phyloP scores from a whole-genome alignment of 306 rosid species.

The Sechiopsis laciniata region DNA sequence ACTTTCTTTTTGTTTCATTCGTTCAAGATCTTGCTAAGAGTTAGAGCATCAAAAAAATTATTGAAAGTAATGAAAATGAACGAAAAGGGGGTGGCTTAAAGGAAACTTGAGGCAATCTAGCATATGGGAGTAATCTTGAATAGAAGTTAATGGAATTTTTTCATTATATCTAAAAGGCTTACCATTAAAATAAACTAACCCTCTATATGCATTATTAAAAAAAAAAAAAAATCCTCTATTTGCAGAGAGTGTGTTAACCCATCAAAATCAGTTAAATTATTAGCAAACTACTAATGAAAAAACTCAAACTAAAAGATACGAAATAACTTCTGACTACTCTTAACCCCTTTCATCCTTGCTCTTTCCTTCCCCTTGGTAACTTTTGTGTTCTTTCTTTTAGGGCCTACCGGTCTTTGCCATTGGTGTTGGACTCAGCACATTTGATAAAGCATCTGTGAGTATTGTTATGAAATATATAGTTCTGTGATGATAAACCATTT shows the following conservation, averaged over 20 bases:
- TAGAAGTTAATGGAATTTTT: background rate
- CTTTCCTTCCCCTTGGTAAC: background rate
- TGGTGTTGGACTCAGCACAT: constrained; percentile 84
- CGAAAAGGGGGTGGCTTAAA: background rate
- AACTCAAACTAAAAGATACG: background rate
- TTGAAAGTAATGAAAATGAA: background rate
- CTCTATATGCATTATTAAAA: background rate
- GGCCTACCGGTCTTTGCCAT: constrained; percentile 86
- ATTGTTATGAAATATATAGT: constrained; percentile 5
- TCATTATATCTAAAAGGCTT: background rate
- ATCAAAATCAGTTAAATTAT: background rate
- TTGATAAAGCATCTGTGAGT: constrained; percentile 93
- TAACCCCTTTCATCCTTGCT: background rate
- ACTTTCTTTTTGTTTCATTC: background rate
- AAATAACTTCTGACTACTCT: background rate
- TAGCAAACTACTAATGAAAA: background rate
- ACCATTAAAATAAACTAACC: background rate
- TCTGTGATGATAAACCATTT: constrained; percentile 12
- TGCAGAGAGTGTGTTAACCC: background rate
- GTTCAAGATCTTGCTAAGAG: background rate
- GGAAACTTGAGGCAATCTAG: constrained; percentile 7
- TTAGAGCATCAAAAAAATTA: background rate
- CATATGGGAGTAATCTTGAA: background rate
- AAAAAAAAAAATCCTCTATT: background rate
- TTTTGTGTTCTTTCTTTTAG: constrained; percentile 37